Conservation (phyloP, 441 rosid genomes). For the Biscutella laevigata region DNA sequence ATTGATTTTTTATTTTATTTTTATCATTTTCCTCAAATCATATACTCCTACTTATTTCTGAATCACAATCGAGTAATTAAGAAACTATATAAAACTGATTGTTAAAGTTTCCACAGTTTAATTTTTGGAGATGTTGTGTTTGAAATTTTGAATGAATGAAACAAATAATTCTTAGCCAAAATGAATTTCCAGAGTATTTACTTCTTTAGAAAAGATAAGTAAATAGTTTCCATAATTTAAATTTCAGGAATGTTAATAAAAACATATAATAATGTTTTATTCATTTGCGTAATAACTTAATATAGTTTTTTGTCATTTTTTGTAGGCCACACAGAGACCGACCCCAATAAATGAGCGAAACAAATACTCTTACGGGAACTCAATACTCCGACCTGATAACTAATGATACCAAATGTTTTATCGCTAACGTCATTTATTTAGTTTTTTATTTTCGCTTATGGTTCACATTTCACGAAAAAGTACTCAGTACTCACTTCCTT, state of each 20-base stretch:
- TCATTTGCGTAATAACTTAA: not conserved
- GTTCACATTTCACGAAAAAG: conserved; percentile 6
- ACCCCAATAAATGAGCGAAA: too few relatives aligned
- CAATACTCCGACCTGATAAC: too few relatives aligned
- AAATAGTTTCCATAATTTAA: not conserved
- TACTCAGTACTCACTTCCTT: conserved; percentile 2
- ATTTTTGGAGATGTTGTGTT: not conserved
- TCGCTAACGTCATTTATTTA: too few relatives aligned
- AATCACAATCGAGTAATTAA: not conserved
- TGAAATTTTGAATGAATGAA: too few relatives aligned
- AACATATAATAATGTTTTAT: not conserved
- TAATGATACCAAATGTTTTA: too few relatives aligned
- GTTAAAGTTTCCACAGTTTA: not conserved
- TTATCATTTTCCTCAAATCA: too few relatives aligned
- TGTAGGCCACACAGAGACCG: too few relatives aligned
- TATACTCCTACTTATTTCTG: not conserved
- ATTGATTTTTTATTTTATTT: too few relatives aligned
- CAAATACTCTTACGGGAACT: too few relatives aligned
- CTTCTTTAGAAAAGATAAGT: not conserved
- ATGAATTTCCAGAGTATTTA: not conserved
- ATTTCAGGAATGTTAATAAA: not conserved
- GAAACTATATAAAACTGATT: not conserved
- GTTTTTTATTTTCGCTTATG: too few relatives aligned
- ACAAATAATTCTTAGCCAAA: not conserved
- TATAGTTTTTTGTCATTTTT: conserved; percentile 2